Evolutionary conservation across 2,329 filamentous ascomycete genomes (phyloP).

Genomic region (Claviceps africana): DNA sequence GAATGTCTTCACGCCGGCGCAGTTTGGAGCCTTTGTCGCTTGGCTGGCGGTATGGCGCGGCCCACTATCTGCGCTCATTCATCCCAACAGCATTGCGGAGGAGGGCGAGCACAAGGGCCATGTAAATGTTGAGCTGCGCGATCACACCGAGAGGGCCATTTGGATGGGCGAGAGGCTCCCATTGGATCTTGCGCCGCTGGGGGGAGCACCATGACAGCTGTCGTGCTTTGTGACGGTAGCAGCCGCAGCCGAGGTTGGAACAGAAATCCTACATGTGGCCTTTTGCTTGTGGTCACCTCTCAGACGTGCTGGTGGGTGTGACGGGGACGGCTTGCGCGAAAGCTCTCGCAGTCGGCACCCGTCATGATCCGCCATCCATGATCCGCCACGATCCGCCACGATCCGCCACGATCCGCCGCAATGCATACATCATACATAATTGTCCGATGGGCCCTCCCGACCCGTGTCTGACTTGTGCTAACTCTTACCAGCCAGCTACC

Average conservation of each 20-base stretch:
- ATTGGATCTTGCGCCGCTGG: conserved; percentile 28
- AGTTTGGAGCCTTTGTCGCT: conserved; percentile 79
- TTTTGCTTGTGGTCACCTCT: no score
- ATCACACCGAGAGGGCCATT: conserved; percentile 50
- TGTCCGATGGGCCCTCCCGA: not conserved
- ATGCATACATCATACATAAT: not conserved
- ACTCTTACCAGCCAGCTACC: not conserved
- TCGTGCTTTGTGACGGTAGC: not conserved
- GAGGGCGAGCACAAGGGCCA: conserved; percentile 26
- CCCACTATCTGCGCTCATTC: conserved; percentile 62
- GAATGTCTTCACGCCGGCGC: conserved; percentile 64
- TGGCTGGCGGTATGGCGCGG: conserved; percentile 77
- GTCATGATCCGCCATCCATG: no score
- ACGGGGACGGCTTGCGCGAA: no score
- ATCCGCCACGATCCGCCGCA: no score
- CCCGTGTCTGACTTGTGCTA: not conserved
- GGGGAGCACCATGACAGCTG: not conserved
- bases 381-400: no score
- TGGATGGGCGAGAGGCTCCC: conserved; percentile 28
- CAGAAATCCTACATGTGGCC: no score
- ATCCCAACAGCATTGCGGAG: conserved; percentile 40
- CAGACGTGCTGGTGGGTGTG: no score
- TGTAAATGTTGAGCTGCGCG: conserved; percentile 29
- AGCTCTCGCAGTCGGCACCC: no score
- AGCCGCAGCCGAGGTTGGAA: not conserved